Percentiles rank a stretch among this genome's conserved stretches.
Conservation (phyloP, 75 land plant genomes). For the Larix kaempferi region DNA sequence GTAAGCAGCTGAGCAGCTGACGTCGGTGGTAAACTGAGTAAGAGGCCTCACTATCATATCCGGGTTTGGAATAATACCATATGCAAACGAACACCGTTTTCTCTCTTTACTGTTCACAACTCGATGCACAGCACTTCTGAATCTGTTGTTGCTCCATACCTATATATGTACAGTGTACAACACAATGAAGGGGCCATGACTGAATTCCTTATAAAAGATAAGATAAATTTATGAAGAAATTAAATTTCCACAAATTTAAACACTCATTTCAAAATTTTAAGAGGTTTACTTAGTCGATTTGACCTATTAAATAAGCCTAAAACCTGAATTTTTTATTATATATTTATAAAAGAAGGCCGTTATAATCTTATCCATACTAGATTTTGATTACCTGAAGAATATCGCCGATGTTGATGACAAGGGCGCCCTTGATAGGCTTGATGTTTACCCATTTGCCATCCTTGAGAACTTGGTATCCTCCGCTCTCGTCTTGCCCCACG, state of each 20-base stretch:
- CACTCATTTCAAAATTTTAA: too few species aligned
- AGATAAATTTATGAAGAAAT: too few species aligned
- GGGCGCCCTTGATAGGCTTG: conserved; percentile 22
- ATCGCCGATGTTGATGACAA: conserved; percentile 54
- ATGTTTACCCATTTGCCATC: conserved; percentile 46
- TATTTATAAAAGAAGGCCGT: too few species aligned
- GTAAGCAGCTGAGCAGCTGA: neutral
- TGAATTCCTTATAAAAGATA: too few species aligned
- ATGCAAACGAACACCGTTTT: neutral
- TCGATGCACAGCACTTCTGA: conserved; percentile 1
- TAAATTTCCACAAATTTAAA: too few species aligned
- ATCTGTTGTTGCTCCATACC: conserved; percentile 10
- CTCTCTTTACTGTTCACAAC: neutral
- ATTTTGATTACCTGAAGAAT: conserved; percentile 31
- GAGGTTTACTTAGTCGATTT: too few species aligned
- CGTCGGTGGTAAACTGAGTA: neutral
- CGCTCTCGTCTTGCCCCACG: conserved; percentile 41
- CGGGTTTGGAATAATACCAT: neutral
- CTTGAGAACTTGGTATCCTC: conserved; percentile 56
- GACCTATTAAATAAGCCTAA: too few species aligned
- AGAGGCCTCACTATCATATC: neutral
- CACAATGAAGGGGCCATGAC: too few species aligned
- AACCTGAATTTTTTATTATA: too few species aligned
- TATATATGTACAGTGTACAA: neutral
- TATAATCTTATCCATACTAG: too few species aligned